Evolutionary conservation across 2,329 filamentous ascomycete species (phyloP), one percentile per base, ranked within the genome.

Genomic region (Talaromyces funiculosus): DNA sequence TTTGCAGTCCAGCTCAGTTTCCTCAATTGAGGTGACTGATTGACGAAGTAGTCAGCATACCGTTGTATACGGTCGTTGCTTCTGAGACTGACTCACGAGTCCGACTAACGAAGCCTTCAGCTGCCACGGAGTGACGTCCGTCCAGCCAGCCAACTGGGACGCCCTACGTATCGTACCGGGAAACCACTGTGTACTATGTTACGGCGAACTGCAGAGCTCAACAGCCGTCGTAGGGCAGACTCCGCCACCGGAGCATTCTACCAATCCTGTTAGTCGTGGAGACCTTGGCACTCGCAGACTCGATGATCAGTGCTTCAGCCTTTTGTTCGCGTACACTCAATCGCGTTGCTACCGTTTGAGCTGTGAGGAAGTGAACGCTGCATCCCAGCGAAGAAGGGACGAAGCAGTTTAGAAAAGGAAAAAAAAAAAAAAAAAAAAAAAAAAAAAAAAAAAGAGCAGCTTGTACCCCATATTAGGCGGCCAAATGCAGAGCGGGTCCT

Each of bases 151-250:
- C 45, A 49, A 31, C 26, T 33, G 47, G 47, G 18, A 35, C 47
- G 29, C 29, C 47, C 22, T 51, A 51, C 29, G 45, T 33, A 51
- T 51, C n/a, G 26, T 51, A 51, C 24, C 29, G 26, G 43, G 9
- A 22, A 42, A 42, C n/a, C 20, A 18, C 6, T 42, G 9, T 29
- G 43, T 47, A 47, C n/a, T n/a, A n/a, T n/a, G n/a, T n/a, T n/a
- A n/a, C 43, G 24, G 43, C 43, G 31, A 22, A 8, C 49, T 40
- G 31, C 33, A 54, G 20, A n/a, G 33, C 38, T 51, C 45, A 51
- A 43, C 40, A 47, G 53, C 20, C 18, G 29, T 49, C 35, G 57
- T 59, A 59, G 57, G 57, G 57, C 57, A 59, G 57, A 53, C 57
- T 59, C 43, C 57, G 45, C 45, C 57, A 42, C 47, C 24, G n/a